Conservation (phyloP, 139 green algal species). For the Yamagishiella unicocca region DNA sequence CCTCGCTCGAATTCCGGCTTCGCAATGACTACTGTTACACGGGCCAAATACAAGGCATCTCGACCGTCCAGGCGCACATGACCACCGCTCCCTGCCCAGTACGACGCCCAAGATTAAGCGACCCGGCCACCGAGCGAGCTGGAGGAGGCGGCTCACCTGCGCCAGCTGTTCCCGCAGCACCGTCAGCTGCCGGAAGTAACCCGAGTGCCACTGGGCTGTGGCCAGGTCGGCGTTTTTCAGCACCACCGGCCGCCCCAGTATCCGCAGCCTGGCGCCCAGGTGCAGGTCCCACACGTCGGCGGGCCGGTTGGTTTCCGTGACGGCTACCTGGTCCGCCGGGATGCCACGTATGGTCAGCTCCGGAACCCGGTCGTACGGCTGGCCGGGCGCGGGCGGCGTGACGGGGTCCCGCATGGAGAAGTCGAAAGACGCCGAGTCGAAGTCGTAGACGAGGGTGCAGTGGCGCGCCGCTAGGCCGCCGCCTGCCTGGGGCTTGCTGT, state of each 20-base stretch:
- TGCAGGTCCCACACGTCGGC: slow-evolving; percentile 45
- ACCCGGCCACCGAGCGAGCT: too few species aligned
- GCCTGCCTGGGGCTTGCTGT: slow-evolving; percentile 12
- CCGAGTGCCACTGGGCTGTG: slow-evolving; percentile 19
- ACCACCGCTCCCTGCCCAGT: too few species aligned
- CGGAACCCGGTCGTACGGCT: background rate
- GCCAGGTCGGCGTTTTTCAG: slow-evolving; percentile 41
- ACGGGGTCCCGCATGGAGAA: slow-evolving; percentile 24
- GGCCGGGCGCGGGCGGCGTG: background rate
- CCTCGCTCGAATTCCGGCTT: too few species aligned
- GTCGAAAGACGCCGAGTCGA: background rate
- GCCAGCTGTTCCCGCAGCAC: background rate
- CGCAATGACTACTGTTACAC: too few species aligned
- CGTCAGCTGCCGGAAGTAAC: slow-evolving; percentile 2
- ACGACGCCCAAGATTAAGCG: too few species aligned
- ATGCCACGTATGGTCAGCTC: background rate
- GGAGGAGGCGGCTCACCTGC: too few species aligned
- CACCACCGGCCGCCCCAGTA: slow-evolving; percentile 3
- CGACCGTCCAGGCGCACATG: too few species aligned
- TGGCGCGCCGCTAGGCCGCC: slow-evolving; percentile 38
- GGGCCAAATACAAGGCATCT: too few species aligned
- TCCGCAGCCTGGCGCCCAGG: slow-evolving; percentile 15
- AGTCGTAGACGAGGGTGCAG: slow-evolving; percentile 30
- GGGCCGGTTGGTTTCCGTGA: background rate
- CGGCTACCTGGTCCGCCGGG: background rate